Base-by-base conservation (phyloP, 2,329 filamentous ascomycete species). In the Onygena corvina region DNA sequence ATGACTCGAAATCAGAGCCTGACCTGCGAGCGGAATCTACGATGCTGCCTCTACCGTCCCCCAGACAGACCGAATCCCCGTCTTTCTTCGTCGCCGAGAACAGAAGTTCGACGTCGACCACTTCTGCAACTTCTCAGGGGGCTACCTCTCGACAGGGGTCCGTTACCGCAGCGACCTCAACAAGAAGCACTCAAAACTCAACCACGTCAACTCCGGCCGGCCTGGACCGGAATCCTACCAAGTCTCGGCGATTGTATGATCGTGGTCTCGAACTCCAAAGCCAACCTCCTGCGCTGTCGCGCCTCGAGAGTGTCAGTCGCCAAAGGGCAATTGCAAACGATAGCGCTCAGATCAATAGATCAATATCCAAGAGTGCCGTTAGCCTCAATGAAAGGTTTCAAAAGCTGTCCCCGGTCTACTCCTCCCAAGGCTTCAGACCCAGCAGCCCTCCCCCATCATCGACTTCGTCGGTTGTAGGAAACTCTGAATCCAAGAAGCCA, bases 91-190 rank as follows among this genome's bases (percentile, higher is more conserved):
- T 80, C 4, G 81, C 79, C 0, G 76, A 81, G 33, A 77, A 79
- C 21, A 81, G 86, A 23, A 81, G 79, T 49, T 95, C 90, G 0
- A 94, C 89, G 1, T 86, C 88, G 4, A 88, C 87, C 2, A 95
- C 88, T 0, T 95, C 90, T 0, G 72, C 93, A 46, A 79, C 81
- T n/a, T 94, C 88, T 0, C 86, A 90, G 64, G 64, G n/a, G 57
- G 67, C 57, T 21, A 48, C 53, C 12, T 55, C 55, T 9, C 58
- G 63, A 16, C 62, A 64, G 6, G 40, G 49, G 46, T 51, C 30
- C 34, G 50, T 8, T 42, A 52, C 27, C 58, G 64, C 31, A 45
- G 47, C 49, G n/a, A 47, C 52, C n/a, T 23, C 57, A 54, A 53
- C 61, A 59, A 50, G 59, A 57, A 50, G 59, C 52, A 55, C 60